phyloP scores from a whole-genome alignment of 108 stramenopile species.

The Cylindrotheca closterium region DNA sequence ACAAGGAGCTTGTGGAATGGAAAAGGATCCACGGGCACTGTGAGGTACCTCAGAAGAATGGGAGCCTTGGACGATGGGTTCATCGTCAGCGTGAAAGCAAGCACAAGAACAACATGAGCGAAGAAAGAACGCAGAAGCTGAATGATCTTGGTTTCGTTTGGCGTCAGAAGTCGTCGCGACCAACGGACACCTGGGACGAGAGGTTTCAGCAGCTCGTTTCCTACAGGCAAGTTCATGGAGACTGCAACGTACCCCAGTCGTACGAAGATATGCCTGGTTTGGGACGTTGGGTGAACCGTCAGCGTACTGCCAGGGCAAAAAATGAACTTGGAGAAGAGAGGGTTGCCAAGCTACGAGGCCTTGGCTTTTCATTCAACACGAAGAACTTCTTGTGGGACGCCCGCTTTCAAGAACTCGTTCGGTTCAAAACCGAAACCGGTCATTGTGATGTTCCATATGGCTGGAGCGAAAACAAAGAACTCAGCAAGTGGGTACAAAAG shows the following conservation, averaged over 20 bases:
- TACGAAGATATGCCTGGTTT: not conserved
- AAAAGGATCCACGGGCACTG: slow-evolving; percentile 24
- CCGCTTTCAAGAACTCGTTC: slow-evolving; percentile 7
- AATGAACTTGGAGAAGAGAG: not conserved
- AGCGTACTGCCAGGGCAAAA: not conserved
- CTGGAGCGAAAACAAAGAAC: slow-evolving; percentile 10
- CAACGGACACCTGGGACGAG: not conserved
- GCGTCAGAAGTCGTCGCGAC: not conserved
- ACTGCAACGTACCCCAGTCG: not conserved
- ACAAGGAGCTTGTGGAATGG: slow-evolving; percentile 13
- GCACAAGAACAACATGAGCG: not conserved
- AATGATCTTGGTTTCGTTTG: not conserved
- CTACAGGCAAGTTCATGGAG: not conserved
- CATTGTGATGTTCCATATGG: slow-evolving; percentile 20
- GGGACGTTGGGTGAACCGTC: not conserved
- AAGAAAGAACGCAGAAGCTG: not conserved
- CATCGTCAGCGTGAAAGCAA: slow-evolving; percentile 9
- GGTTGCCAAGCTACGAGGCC: not conserved
- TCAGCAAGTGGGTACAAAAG: slow-evolving; percentile 30
- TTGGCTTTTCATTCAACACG: not conserved
- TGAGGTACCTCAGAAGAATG: slow-evolving; percentile 18
- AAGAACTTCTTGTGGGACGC: slow-evolving; percentile 12
- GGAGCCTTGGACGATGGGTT: slow-evolving; percentile 26
- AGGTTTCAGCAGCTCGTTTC: not conserved
- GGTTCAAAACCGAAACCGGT: slow-evolving; percentile 13